These are phyloP conservation scores for Linanthus parryae DNA, from an alignment of 148 eudicot genomes.

Conservation along the genomic window DNA sequence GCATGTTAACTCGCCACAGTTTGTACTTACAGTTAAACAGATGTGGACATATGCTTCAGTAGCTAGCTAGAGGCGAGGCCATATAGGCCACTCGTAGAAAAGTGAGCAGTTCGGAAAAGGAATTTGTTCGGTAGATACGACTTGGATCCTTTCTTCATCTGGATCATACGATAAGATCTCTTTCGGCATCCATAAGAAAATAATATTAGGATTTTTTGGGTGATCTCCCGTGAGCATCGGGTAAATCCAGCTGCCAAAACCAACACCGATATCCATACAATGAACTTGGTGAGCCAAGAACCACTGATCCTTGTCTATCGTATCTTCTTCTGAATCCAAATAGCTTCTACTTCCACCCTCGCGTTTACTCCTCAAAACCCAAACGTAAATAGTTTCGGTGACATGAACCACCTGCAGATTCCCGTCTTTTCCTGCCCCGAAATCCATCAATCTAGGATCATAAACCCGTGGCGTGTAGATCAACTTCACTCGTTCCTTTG, in stretches of 20 bases:
- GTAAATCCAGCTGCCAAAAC: not conserved
- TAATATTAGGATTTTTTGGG: not conserved
- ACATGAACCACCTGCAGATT: not conserved
- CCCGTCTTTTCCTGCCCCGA: too few relatives aligned
- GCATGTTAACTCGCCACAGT: too few relatives aligned
- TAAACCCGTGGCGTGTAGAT: not conserved
- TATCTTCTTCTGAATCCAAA: not conserved
- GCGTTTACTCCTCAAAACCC: not conserved
- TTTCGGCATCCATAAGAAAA: not conserved
- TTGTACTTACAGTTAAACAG: too few relatives aligned
- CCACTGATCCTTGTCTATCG: not conserved
- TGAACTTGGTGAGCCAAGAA: not conserved
- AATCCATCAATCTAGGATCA: too few relatives aligned
- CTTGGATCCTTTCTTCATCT: not conserved
- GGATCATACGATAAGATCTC: not conserved
- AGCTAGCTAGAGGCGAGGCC: constrained; percentile 1
- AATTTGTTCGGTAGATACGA: not conserved
- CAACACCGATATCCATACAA: not conserved
- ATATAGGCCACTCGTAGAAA: not conserved
- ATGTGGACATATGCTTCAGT: too few relatives aligned
- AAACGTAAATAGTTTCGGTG: not conserved
- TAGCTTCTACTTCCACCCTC: not conserved
- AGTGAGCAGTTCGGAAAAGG: not conserved
- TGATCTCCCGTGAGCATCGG: not conserved
- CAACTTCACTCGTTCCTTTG: not conserved